Percentiles rank a stretch among this genome's conserved stretches.
Evolutionary conservation across 2,329 filamentous ascomycete genomes (phyloP).

Genomic region (Aciculosporium take): DNA sequence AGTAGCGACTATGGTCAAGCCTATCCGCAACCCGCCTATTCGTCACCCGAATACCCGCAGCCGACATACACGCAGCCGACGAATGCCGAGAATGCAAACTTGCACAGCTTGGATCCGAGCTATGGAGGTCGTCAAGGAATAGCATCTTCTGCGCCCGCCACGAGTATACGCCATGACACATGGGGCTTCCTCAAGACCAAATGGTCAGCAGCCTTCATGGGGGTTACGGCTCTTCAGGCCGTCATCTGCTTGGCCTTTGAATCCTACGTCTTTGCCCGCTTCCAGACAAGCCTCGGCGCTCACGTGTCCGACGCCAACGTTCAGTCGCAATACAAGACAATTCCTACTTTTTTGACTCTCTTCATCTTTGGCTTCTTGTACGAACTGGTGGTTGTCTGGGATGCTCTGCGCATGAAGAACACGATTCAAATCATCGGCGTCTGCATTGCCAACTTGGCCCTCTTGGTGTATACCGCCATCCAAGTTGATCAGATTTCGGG

Average conservation of each 20-base stretch:
- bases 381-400: conserved; percentile 77
- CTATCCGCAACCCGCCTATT: conserved; percentile 18
- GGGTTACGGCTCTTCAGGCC: conserved; percentile 61
- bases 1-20: conserved; percentile 19
- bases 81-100: conserved; percentile 15
- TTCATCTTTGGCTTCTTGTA: conserved; percentile 98
- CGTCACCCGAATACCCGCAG: conserved; percentile 16
- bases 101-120: conserved; percentile 20
- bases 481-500: conserved; percentile 81
- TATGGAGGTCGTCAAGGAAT: conserved; percentile 25
- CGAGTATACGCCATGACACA: conserved; percentile 17
- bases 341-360: conserved; percentile 87
- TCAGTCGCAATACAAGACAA: conserved; percentile 49
- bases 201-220: conserved; percentile 82
- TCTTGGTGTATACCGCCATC: conserved; percentile 84
- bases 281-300: conserved; percentile 48
- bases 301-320: conserved; percentile 25
- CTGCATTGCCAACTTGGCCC: conserved; percentile 79
- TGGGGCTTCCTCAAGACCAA: conserved; percentile 67
- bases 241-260: conserved; percentile 71
- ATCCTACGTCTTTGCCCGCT: conserved; percentile 83
- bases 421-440: conserved; percentile 97
- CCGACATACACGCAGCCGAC: conserved; percentile 14
- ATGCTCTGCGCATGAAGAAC: conserved; percentile 87
- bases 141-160: conserved; percentile 18